Base-by-base conservation (phyloP, 2,329 filamentous ascomycete genomes). In the Lojkania enalia region DNA sequence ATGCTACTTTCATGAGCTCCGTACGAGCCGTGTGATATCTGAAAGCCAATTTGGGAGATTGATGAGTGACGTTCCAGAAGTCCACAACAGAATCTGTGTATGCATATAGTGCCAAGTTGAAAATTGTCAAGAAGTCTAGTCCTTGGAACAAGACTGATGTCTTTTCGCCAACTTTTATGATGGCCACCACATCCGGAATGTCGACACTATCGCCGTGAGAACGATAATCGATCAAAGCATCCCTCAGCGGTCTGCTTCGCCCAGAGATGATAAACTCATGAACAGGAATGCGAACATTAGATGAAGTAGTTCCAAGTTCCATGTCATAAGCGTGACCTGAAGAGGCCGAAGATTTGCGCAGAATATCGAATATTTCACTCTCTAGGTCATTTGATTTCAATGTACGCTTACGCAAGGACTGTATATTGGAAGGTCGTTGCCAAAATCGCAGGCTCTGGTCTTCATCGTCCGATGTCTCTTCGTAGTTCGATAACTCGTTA, bases 1-100 rank as follows among this genome's bases (percentile, higher is more conserved):
- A 81, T 7, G 88, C 86, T n/a, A 91, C 58, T 53, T 84, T 92
- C 85, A 96, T 94, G n/a, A 97, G 74, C 62, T 97, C 92, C 0
- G 77, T 79, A 15, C 92, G 85, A 14, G 95, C 79, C 59, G 91
- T 84, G 18, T 90, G 86, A 65, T 90, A 95, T 30, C 87, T 80
- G 56, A 81, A 79, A 0, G 88, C 85, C 63, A 86, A 74, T 9
- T 81, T 73, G 2, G 84, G 81, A 15, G 82, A 80, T 50, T 84
- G 80, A 50, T 76, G 82, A 3, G 85, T 85, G 51, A 87, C 85
- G 54, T 91, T 88, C 94, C 94, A 97, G 14, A 91, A 87, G 47
- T 94, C 89, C 21, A 96, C 77, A 13, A 91, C 73, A 3, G 76
- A 77, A 62, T 97, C 94, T 4, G 84, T 85, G 65, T 97, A 97